Conservation (phyloP, 345 rosid species). For the Lepidium sativum region DNA sequence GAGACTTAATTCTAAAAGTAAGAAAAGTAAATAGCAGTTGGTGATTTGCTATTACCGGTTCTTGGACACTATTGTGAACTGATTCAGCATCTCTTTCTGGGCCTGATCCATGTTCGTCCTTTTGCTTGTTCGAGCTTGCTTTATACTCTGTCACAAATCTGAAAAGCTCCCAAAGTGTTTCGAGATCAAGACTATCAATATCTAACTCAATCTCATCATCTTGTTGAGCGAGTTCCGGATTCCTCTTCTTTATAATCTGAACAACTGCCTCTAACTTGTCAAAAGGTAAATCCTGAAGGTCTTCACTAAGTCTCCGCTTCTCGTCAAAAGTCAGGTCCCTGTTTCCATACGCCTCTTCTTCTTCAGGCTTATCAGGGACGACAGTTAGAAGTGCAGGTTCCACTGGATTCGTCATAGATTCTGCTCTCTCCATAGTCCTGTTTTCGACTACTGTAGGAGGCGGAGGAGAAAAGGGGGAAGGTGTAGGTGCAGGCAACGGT, state of each 20-base stretch:
- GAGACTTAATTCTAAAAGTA: background rate
- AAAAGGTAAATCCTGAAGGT: slow-evolving; percentile 67
- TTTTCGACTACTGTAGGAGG: slow-evolving; percentile 14
- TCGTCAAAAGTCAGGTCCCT: slow-evolving; percentile 75
- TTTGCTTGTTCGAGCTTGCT: slow-evolving; percentile 36
- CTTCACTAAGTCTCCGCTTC: slow-evolving; percentile 66
- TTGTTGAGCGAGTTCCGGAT: slow-evolving; percentile 53
- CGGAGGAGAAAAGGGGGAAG: slow-evolving; percentile 12
- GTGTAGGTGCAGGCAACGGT: slow-evolving; percentile 19
- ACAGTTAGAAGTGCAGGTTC: slow-evolving; percentile 25
- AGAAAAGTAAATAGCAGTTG: background rate
- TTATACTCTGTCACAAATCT: slow-evolving; percentile 43
- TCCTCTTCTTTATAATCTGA: slow-evolving; percentile 77
- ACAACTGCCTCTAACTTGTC: slow-evolving; percentile 67
- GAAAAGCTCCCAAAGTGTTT: slow-evolving; percentile 90
- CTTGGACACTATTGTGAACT: slow-evolving; percentile 27
- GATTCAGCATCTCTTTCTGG: slow-evolving; percentile 32
- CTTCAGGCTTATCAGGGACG: slow-evolving; percentile 35
- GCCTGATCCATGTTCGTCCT: slow-evolving; percentile 30
- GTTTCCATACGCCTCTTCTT: slow-evolving; percentile 27
- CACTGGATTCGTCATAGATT: slow-evolving; percentile 32
- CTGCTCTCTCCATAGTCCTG: slow-evolving; percentile 36
- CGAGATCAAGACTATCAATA: slow-evolving; percentile 67
- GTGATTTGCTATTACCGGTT: slow-evolving; percentile 34
- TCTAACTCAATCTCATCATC: slow-evolving; percentile 94